These are phyloP conservation scores for Thraustochytrium sp. DNA, from an alignment of 352 stramenopile species.

Conservation along the genomic window DNA sequence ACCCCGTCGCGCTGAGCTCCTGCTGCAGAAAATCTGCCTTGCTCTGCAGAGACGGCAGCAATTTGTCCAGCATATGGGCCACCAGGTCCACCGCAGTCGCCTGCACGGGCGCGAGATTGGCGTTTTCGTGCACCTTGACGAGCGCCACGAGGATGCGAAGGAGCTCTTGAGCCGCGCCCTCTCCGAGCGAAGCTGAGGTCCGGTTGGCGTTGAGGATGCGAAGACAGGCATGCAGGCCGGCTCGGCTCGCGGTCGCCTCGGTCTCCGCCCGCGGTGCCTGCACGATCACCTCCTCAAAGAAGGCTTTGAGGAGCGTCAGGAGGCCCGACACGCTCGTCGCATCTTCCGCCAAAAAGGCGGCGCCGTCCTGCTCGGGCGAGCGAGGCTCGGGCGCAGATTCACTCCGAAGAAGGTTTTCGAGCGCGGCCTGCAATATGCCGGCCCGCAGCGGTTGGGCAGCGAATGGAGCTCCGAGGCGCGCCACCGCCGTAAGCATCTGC, in stretches of 20 bases:
- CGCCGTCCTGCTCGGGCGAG: no score
- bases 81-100: neutral
- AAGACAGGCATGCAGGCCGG: neutral
- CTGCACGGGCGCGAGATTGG: neutral
- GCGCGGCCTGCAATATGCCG: neutral
- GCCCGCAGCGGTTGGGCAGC: no score
- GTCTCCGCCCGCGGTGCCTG: neutral
- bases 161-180: neutral
- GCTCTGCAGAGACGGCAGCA: neutral
- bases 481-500: neutral
- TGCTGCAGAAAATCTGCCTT: neutral
- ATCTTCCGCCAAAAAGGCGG: neutral
- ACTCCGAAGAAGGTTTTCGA: neutral
- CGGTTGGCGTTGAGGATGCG: neutral
- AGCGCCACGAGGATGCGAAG: neutral
- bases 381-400: no score
- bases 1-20: neutral
- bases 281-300: neutral
- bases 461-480: neutral
- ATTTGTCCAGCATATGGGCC: neutral
- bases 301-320: neutral
- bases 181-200: neutral
- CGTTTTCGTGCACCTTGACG: neutral
- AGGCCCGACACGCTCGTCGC: neutral
- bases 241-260: neutral